Evolutionary conservation across 495 filamentous ascomycete genomes (phyloP).

Genomic region (Schizothecium vesticola): DNA sequence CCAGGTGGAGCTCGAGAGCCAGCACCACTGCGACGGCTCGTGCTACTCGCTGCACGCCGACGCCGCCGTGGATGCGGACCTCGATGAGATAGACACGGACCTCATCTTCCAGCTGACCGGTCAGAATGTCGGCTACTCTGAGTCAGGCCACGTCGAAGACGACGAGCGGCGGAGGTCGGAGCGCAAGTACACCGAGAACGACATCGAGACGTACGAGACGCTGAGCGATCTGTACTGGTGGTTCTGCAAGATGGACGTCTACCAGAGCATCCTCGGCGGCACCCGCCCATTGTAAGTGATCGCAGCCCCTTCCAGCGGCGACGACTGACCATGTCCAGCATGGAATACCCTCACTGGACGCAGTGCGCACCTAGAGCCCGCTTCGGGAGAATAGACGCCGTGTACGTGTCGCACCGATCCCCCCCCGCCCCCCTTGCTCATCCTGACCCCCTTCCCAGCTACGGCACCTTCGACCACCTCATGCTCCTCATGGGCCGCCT

Average conservation of each 20-base stretch:
- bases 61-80: conserved; percentile 11
- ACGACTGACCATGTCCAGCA: conserved; percentile 44
- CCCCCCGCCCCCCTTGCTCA: background rate
- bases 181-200: conserved; percentile 54
- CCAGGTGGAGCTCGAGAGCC: conserved; percentile 22
- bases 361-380: conserved; percentile 80
- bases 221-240: conserved; percentile 93
- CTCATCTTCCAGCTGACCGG: conserved; percentile 38
- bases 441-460: conserved; percentile 33
- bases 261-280: conserved; percentile 85
- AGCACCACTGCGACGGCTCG: conserved; percentile 17
- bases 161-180: background rate
- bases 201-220: conserved; percentile 72
- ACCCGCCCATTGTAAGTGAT: conserved; percentile 71
- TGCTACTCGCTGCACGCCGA: conserved; percentile 19
- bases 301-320: background rate
- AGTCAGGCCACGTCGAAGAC: conserved; percentile 16
- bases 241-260: conserved; percentile 89
- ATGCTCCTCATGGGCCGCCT: conserved; percentile 76
- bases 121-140: conserved; percentile 27
- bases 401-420: conserved; percentile 38
- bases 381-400: conserved; percentile 70
- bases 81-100: conserved; percentile 30
- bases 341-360: conserved; percentile 73
- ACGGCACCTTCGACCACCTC: conserved; percentile 81